Evolutionary conservation across 495 filamentous ascomycete genomes (phyloP).

Genomic region (Viridothelium virens): DNA sequence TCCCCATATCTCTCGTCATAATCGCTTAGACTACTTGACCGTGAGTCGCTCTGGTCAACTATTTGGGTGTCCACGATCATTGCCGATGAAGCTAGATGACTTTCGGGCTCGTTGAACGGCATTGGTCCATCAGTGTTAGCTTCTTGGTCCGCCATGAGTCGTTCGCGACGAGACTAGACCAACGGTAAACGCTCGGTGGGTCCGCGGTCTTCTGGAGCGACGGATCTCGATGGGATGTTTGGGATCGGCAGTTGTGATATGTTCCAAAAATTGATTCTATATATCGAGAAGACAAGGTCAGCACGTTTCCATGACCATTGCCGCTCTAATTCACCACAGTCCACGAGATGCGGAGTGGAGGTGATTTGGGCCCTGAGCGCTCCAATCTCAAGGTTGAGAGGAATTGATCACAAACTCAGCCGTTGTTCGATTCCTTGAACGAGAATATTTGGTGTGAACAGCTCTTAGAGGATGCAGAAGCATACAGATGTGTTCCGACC

Average conservation of each 20-base stretch:
- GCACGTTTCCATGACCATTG: no score
- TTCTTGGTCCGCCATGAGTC: neutral
- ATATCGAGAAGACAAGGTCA: neutral
- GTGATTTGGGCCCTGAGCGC: no score
- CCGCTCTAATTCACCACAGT: no score
- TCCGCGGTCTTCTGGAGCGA: neutral
- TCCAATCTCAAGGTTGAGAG: no score
- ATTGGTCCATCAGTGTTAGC: neutral
- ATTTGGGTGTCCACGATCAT: constrained; percentile 3
- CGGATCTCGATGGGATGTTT: neutral
- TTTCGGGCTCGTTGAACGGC: neutral
- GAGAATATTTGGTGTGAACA: neutral
- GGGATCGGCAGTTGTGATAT: no score
- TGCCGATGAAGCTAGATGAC: neutral
- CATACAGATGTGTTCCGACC: neutral
- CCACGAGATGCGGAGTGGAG: no score
- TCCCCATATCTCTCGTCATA: constrained; percentile 72
- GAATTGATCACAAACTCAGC: no score
- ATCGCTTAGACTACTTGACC: constrained; percentile 78
- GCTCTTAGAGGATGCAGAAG: neutral
- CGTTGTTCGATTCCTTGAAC: neutral
- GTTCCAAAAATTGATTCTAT: neutral
- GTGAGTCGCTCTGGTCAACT: constrained; percentile 28
- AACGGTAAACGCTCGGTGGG: no score
- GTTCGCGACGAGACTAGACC: neutral